phyloP scores from a whole-genome alignment of 345 rosid species.

The Acer yangbiense region DNA sequence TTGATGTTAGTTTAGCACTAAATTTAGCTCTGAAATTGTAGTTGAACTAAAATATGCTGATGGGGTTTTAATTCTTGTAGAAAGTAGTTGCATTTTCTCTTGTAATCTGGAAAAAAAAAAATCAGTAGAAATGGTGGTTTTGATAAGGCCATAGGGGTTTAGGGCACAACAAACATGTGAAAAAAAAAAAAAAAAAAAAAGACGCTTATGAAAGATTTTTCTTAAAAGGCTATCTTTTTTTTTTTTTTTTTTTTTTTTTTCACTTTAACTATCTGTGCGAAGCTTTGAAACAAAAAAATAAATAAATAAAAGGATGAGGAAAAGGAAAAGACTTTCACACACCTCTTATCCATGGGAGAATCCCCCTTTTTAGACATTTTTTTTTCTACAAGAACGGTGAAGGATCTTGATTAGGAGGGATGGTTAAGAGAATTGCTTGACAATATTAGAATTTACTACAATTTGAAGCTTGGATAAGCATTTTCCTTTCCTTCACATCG shows the following conservation, averaged over 20 bases:
- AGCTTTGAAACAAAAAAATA: neutral
- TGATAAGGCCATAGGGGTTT: neutral
- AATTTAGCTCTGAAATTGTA: neutral
- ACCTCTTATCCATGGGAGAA: neutral
- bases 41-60: neutral
- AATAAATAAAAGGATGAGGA: neutral
- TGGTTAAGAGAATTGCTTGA: neutral
- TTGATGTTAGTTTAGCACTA: neutral
- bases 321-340: neutral
- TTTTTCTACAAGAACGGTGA: neutral
- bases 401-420: neutral
- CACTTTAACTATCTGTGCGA: neutral
- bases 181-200: no score
- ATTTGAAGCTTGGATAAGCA: neutral
- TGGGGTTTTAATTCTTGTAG: neutral
- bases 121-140: neutral
- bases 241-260: neutral
- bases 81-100: neutral
- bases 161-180: neutral
- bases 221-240: neutral
- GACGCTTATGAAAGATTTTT: neutral
- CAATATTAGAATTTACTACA: neutral
- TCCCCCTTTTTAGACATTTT: no score
- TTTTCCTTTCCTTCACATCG: neutral
- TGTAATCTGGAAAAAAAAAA: neutral